Evolutionary conservation across 2,329 filamentous ascomycete species (phyloP), one percentile per base, ranked within the genome.

Genomic region (Fusarium sp.): DNA sequence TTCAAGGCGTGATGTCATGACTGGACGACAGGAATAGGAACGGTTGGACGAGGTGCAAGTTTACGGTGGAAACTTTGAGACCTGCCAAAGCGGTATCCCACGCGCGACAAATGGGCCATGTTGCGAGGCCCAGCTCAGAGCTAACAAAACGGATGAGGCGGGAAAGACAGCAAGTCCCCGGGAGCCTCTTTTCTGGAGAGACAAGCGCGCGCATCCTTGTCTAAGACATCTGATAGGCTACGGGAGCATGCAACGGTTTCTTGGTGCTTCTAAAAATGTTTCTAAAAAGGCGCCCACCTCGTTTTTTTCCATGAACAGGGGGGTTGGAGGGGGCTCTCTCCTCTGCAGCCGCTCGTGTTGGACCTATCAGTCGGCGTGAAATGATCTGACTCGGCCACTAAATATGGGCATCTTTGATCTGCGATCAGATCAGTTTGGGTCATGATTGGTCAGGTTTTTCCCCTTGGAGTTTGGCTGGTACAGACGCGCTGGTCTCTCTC

Each of bases 1-100:
- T 12, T 27, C 24, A 5, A 10, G 44, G 36, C 33, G 49, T 74
- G 72, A 74, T 71, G 68, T 74, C 72, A 74, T 74, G 24, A n/a
- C 44, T 49, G 22, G 61, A 24, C 27, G 40, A 29, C 42, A 42
- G 22, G 17, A 56, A 49, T 49, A 38, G 33, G 20, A 44, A 42
- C 56, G 67, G 51, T 63, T 70, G 70, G 66, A 53, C 44, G 42
- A 60, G 31, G 12, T 73, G 68, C 61, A 69, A 69, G 51, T 51
- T 56, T 44, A 17, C 10, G 36, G 71, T 69, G 71, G 71, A 67
- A 51, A 33, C 31, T 33, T 22, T 8, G 14, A 10, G 14, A 46
- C 6, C 46, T 51, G 46, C 46, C 46, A 51, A 51, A 51, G 46
- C 46, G 46, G 46, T 29, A 51, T 51, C 46, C 46, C 46, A 51